phyloP scores from a whole-genome alignment of 2,329 filamentous ascomycete species.

The Sphaerulina vaccinii region DNA sequence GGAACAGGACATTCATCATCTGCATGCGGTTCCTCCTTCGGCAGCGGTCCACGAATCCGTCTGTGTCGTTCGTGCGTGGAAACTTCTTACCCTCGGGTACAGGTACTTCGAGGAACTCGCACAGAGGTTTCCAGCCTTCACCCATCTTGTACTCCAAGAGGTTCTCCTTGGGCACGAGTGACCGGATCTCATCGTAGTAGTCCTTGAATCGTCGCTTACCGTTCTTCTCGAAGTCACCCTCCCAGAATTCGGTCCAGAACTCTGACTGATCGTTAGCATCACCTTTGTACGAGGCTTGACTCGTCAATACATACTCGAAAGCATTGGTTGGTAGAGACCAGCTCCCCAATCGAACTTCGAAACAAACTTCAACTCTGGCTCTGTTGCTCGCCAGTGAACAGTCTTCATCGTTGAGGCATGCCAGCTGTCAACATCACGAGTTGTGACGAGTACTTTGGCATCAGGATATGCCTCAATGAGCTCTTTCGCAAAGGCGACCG shows the following conservation, averaged over 20 bases:
- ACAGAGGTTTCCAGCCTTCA: slow-evolving; percentile 56
- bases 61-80: slow-evolving; percentile 55
- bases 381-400: slow-evolving; percentile 65
- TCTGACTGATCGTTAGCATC: slow-evolving; percentile 36
- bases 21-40: slow-evolving; percentile 54
- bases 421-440: slow-evolving; percentile 66
- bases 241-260: slow-evolving; percentile 68
- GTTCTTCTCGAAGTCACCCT: slow-evolving; percentile 63
- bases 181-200: slow-evolving; percentile 55
- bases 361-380: slow-evolving; percentile 58
- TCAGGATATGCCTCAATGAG: slow-evolving; percentile 70
- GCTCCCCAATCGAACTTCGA: slow-evolving; percentile 62
- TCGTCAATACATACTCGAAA: slow-evolving; percentile 47
- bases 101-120: slow-evolving; percentile 55
- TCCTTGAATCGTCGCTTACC: slow-evolving; percentile 63
- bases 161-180: slow-evolving; percentile 48
- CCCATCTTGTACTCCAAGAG: slow-evolving; percentile 56
- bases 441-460: slow-evolving; percentile 68
- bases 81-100: slow-evolving; percentile 50
- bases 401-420: slow-evolving; percentile 63
- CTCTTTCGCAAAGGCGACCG: slow-evolving; percentile 66
- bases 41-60: slow-evolving; percentile 56
- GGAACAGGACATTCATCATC: slow-evolving; percentile 56
- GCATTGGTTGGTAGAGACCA: slow-evolving; percentile 68
- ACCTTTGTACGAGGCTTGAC: neutral